Conservation (phyloP, 164 flowering plant genomes). For the Litsea cubeba region DNA sequence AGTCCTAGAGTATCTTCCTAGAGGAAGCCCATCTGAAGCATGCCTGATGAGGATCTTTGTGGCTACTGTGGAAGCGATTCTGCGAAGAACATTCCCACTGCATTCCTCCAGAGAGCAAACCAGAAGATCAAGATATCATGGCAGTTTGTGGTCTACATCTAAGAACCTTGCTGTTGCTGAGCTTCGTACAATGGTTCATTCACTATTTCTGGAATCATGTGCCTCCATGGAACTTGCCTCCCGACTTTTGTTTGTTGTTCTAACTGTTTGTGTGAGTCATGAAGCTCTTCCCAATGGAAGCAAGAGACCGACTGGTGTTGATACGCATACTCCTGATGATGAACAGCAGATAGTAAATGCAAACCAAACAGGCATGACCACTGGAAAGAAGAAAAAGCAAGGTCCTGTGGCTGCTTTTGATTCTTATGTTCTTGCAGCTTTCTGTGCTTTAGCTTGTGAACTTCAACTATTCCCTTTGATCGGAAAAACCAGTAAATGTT, state of each 20-base stretch:
- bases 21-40: slow-evolving; percentile 97
- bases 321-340: slow-evolving; percentile 30
- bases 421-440: slow-evolving; percentile 93
- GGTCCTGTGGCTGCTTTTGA: slow-evolving; percentile 96
- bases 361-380: slow-evolving; percentile 25
- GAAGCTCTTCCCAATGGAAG: slow-evolving; percentile 71
- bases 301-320: slow-evolving; percentile 56
- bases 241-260: slow-evolving; percentile 79
- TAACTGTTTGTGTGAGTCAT: slow-evolving; percentile 94
- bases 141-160: slow-evolving; percentile 55
- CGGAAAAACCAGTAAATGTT: slow-evolving; percentile 37
- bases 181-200: slow-evolving; percentile 96
- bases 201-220: slow-evolving; percentile 83
- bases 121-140: slow-evolving; percentile 47
- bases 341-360: slow-evolving; percentile 29
- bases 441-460: slow-evolving; percentile 93
- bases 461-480: slow-evolving; percentile 82
- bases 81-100: slow-evolving; percentile 79
- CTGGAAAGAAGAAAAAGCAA: slow-evolving; percentile 47
- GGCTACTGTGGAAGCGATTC: slow-evolving; percentile 92
- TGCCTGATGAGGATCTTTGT: slow-evolving; percentile 96
- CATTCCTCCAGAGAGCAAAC: slow-evolving; percentile 50
- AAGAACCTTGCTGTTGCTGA: slow-evolving; percentile 94
- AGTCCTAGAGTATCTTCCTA: slow-evolving; percentile 94
- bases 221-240: slow-evolving; percentile 87